Conservation (phyloP, 73 alveolate genomes). For the Breviolum minutum region DNA sequence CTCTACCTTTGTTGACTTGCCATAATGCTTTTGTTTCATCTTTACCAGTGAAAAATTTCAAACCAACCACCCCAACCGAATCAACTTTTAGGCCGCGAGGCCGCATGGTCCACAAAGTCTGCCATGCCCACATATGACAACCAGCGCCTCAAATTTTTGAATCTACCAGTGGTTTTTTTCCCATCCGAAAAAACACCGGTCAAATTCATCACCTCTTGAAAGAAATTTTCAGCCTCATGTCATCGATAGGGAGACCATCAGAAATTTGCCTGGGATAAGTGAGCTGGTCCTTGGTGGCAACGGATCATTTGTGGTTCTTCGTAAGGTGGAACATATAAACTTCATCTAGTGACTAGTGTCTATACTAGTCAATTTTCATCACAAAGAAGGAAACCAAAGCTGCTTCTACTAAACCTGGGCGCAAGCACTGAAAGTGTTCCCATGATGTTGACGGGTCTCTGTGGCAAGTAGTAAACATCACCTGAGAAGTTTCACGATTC, state of each 20-base stretch:
- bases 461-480: conserved; percentile 96
- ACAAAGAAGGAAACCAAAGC: not conserved
- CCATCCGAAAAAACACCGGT: not conserved
- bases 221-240: conserved; percentile 29
- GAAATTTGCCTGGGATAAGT: conserved; percentile 95
- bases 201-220: too few relatives aligned
- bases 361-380: not conserved
- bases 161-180: not conserved
- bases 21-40: not conserved
- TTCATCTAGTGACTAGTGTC: not conserved
- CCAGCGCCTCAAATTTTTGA: conserved; percentile 49
- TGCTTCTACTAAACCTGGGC: not conserved
- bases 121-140: conserved; percentile 95
- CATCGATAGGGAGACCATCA: conserved; percentile 85
- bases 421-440: conserved; percentile 95
- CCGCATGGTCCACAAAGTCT: conserved; percentile 94
- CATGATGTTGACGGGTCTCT: conserved; percentile 91
- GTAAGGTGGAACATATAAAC: too few relatives aligned
- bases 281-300: conserved; percentile 82
- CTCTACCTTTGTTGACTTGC: not conserved
- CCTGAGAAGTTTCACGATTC: too few relatives aligned
- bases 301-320: too few relatives aligned
- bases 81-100: conserved; percentile 37
- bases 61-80: not conserved
- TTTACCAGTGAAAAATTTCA: not conserved